A percentile compares a stretch with the other conserved stretches of the same genome.
phyloP scores from a whole-genome alignment of 768 basidiomycete genomes.

The Xerocomellus chrysenteron region DNA sequence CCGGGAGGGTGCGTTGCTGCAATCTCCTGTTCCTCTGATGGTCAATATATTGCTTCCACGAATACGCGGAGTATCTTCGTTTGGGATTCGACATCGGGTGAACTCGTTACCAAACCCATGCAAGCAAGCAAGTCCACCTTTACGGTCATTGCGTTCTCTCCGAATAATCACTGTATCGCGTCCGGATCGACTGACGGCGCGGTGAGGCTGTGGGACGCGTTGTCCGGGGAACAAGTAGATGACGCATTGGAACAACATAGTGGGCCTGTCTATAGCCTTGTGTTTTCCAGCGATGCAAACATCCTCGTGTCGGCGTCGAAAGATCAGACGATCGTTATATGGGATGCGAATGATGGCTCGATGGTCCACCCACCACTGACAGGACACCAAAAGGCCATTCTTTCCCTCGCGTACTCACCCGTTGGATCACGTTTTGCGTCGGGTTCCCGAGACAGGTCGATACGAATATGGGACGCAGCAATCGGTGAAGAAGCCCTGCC shows the following conservation, averaged over 20 bases:
- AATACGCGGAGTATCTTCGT: constrained; percentile 17
- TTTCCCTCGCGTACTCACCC: constrained; percentile 33
- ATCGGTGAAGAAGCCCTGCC: constrained; percentile 15
- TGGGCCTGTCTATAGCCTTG: constrained; percentile 25
- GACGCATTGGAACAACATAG: constrained; percentile 19
- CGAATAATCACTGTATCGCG: constrained; percentile 25
- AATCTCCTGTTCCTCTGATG: constrained; percentile 28
- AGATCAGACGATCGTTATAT: constrained; percentile 27
- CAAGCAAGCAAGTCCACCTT: constrained; percentile 11
- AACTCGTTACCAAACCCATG: constrained; percentile 22
- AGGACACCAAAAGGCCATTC: constrained; percentile 26
- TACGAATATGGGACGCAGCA: constrained; percentile 29
- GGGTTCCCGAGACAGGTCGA: constrained; percentile 30
- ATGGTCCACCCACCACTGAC: constrained; percentile 15
- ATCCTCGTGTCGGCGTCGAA: constrained; percentile 27
- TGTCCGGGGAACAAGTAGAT: constrained; percentile 22
- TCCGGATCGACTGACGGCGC: constrained; percentile 24
- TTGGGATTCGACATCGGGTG: constrained; percentile 31
- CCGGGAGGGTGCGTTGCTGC: constrained; percentile 14
- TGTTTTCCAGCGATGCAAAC: constrained; percentile 29
- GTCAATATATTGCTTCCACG: constrained; percentile 30
- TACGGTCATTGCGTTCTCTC: constrained; percentile 28
- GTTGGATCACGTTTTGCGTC: constrained; percentile 27
- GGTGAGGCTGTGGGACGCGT: constrained; percentile 27
- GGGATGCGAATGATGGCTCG: constrained; percentile 19